Evolutionary conservation across 257 asterid species (phyloP).

Genomic region (Osmanthus fragrans): DNA sequence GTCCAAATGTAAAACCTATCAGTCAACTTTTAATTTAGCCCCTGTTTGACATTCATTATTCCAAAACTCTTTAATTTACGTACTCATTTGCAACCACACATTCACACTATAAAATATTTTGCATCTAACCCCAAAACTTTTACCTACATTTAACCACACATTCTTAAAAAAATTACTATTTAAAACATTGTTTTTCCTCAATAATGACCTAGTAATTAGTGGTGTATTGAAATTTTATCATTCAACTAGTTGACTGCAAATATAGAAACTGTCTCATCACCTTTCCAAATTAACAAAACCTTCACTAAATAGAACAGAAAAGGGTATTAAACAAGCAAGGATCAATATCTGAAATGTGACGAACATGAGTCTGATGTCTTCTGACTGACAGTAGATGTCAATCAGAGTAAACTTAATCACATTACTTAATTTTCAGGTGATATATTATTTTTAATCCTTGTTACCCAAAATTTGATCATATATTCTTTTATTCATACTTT

Average conservation of each 20-base stretch:
- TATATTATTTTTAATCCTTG: neutral
- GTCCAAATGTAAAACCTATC: neutral
- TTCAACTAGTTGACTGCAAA: neutral
- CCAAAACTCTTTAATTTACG: no score
- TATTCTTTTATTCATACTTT: neutral
- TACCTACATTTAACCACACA: no score
- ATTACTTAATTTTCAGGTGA: neutral
- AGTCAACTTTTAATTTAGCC: neutral
- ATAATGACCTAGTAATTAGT: neutral
- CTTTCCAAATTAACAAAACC: neutral
- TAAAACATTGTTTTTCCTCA: no score
- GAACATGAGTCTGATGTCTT: neutral
- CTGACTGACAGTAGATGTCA: neutral
- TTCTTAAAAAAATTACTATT: no score
- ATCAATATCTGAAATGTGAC: neutral
- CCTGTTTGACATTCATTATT: no score
- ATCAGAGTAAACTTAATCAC: neutral
- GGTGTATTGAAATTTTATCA: neutral
- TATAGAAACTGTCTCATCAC: neutral
- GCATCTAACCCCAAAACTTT: no score
- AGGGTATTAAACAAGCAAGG: neutral
- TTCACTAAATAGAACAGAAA: neutral
- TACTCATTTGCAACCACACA: no score
- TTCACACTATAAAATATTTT: no score
- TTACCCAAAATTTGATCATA: neutral